Percentiles rank a stretch among this genome's conserved stretches.
phyloP scores from a whole-genome alignment of 306 rosid genomes.

The Trichosanthes truncata region DNA sequence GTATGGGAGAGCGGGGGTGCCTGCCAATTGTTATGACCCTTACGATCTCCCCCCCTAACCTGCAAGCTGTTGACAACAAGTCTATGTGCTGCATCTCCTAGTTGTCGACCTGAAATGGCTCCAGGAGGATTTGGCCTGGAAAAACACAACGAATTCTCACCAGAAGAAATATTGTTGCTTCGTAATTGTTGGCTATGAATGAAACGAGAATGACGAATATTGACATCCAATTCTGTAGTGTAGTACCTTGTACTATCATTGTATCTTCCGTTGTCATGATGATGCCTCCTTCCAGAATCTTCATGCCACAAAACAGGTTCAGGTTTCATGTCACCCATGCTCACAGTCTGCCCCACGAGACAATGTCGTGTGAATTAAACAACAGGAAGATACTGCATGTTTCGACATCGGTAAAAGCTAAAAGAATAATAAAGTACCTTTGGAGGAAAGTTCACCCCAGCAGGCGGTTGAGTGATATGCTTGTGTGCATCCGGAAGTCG shows the following conservation, averaged over 20 bases:
- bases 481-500: constrained; percentile 65
- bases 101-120: constrained; percentile 3
- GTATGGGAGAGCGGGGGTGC: neutral
- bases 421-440: constrained; percentile 36
- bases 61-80: constrained; percentile 12
- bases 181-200: neutral
- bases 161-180: neutral
- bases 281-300: constrained; percentile 51
- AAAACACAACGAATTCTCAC: constrained; percentile 1
- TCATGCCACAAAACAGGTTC: constrained; percentile 87
- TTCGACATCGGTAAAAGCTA: neutral
- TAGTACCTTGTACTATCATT: neutral
- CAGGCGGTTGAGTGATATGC: constrained; percentile 65
- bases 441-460: constrained; percentile 58
- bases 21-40: neutral
- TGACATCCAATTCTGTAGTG: neutral
- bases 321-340: constrained; percentile 57
- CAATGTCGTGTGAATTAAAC: neutral
- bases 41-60: neutral
- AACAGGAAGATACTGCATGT: neutral
- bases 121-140: constrained; percentile 61
- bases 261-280: constrained; percentile 40
- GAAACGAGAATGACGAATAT: neutral
- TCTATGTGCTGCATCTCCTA: constrained; percentile 15
- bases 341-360: constrained; percentile 40